phyloP scores from a whole-genome alignment of 768 basidiomycete species.

The Boletus vinaceobasis region DNA sequence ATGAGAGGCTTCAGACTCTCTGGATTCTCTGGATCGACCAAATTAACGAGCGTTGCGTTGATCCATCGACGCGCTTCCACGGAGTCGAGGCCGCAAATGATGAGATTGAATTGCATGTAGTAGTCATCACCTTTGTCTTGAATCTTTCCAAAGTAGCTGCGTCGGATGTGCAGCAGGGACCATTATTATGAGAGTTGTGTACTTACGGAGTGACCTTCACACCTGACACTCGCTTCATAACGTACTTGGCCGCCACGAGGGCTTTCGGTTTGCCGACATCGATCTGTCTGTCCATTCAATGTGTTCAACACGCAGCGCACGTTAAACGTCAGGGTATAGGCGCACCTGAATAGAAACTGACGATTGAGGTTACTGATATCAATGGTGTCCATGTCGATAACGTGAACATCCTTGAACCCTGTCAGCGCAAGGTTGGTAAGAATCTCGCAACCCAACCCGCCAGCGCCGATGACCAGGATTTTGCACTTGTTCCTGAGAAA shows the following conservation, averaged over 20 bases:
- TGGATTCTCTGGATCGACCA: slow-evolving; percentile 90
- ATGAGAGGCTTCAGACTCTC: slow-evolving; percentile 96
- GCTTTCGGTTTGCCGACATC: slow-evolving; percentile 97
- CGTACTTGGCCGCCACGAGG: slow-evolving; percentile 88
- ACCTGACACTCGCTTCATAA: slow-evolving; percentile 95
- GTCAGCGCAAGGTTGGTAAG: slow-evolving; percentile 92
- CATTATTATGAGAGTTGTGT: not conserved
- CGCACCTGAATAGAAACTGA: slow-evolving; percentile 94
- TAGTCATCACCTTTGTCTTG: slow-evolving; percentile 96
- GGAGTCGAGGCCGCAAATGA: slow-evolving; percentile 96
- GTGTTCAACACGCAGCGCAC: not conserved
- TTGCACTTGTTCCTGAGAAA: slow-evolving; percentile 84
- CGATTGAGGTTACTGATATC: slow-evolving; percentile 98
- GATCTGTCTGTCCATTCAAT: slow-evolving; percentile 50
- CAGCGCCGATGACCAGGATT: slow-evolving; percentile 96
- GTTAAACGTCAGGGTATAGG: not conserved
- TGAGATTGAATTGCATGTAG: slow-evolving; percentile 94
- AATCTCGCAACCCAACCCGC: slow-evolving; percentile 96
- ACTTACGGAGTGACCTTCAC: slow-evolving; percentile 95
- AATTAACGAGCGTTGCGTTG: slow-evolving; percentile 92
- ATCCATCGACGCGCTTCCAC: slow-evolving; percentile 98
- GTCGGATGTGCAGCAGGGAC: slow-evolving; percentile 10
- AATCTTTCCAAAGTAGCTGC: slow-evolving; percentile 93
- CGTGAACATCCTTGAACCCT: slow-evolving; percentile 98
- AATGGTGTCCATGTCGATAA: slow-evolving; percentile 99